Base-by-base conservation (phyloP, 148 eudicot genomes). In the Amaranthus hypochondriacus region DNA sequence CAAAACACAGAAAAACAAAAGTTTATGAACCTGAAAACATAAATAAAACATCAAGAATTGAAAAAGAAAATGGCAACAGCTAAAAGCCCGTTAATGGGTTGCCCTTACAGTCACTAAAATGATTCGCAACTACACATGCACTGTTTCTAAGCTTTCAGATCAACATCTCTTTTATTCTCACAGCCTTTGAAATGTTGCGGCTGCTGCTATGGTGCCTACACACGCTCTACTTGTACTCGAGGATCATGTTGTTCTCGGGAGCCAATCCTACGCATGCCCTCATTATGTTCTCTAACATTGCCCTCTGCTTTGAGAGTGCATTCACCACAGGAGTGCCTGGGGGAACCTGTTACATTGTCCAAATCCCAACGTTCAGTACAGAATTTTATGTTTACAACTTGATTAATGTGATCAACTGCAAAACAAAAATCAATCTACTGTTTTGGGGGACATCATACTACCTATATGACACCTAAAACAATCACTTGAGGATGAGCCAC, bases 301-400 rank as follows among this genome's bases (percentile, higher is more conserved):
- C 93, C 85, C 98, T 79, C 84, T 95, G 98, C 82, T 95, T 95
- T 2, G 98, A 84, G 12, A 95, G 87, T 0, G 98, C 98, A 53
- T 95, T 95, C 85, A 95, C 98, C 80, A 95, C 98, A 14, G 98
- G 98, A 18, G 98, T 95, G 44, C 98, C 97, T 18, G 97, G 98
- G 62, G 98, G 98, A 49, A 93, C 98, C 98, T 93, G 81, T 79
- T 81, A 75, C 13, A 61, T 56, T 43, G 7, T 5, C 11, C 50
- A 42, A 58, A 55, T 49, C 9, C 13, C 61, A 64, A 65, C 6
- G n/a, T 4, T 61, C 52, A 59, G 10, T 50, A 55, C 48, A 56
- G 65, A 62, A 62, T 28, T 55, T 52, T 43, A 60, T 5, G 47
- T 18, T 52, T 14, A 53, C 28, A 18, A 10, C 14, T 51, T 13